Conservation (phyloP, 352 stramenopile species). For the Pythium apleroticum region DNA sequence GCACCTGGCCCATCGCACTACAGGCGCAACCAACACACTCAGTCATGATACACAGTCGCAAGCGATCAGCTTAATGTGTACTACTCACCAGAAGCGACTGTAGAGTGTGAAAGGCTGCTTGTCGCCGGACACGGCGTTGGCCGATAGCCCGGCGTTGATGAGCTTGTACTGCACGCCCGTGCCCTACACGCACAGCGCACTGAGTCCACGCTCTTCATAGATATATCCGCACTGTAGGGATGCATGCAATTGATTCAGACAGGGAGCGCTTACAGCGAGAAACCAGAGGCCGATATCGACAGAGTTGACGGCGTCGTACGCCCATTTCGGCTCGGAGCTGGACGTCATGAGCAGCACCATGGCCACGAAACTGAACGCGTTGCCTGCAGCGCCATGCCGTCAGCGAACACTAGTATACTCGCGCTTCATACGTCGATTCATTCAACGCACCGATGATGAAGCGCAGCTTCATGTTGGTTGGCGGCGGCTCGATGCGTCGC, state of each 20-base stretch:
- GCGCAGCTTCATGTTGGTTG: constrained; percentile 20
- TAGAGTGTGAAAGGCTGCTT: constrained; percentile 29
- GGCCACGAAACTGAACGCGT: constrained; percentile 43
- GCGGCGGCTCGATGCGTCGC: not conserved
- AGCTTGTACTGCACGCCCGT: constrained; percentile 81
- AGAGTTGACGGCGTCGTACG: constrained; percentile 63
- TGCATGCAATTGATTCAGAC: too few relatives aligned
- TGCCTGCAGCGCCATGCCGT: constrained; percentile 33
- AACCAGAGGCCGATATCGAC: constrained; percentile 75
- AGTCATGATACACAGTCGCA: not conserved
- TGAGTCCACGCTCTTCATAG: not conserved
- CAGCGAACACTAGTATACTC: too few relatives aligned
- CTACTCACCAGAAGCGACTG: constrained; percentile 23
- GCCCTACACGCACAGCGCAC: constrained; percentile 31
- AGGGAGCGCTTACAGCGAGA: constrained; percentile 51
- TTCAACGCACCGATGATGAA: constrained; percentile 21
- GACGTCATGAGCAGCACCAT: constrained; percentile 54
- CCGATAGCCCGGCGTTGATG: constrained; percentile 60
- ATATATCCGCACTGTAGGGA: not conserved
- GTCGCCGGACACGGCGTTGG: constrained; percentile 17
- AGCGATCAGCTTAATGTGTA: not conserved
- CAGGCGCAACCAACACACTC: not conserved
- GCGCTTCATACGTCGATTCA: not conserved
- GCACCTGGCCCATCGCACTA: constrained; percentile 21
- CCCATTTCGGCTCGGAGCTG: constrained; percentile 51